phyloP scores from a whole-genome alignment of 192 early-diverging fungal genomes.

The Ramicandelaber brevisporus region DNA sequence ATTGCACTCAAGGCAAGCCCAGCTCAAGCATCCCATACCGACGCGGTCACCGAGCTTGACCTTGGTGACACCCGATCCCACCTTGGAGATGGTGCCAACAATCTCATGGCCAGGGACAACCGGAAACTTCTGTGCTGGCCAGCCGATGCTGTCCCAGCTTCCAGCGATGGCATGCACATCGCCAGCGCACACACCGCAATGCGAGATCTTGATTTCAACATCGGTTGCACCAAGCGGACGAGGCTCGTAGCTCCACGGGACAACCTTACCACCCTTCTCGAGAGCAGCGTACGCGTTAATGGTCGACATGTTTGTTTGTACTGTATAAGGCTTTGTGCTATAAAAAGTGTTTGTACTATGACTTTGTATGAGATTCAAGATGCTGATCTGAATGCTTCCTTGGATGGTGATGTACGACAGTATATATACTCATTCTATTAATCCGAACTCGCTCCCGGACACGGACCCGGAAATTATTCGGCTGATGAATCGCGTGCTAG shows the following conservation, averaged over 20 bases:
- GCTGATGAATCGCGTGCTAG: too few relatives aligned
- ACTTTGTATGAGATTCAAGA: too few relatives aligned
- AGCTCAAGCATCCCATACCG: conserved; percentile 13
- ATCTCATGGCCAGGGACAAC: conserved; percentile 26
- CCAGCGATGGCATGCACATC: conserved; percentile 6
- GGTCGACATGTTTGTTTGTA: too few relatives aligned
- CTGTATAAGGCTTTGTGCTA: too few relatives aligned
- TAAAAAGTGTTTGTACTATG: too few relatives aligned
- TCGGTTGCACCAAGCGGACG: conserved; percentile 12
- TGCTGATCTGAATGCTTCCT: too few relatives aligned
- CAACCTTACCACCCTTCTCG: conserved; percentile 5
- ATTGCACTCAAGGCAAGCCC: conserved; percentile 9
- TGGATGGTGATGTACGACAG: too few relatives aligned
- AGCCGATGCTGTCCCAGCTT: too few relatives aligned
- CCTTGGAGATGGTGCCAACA: conserved; percentile 15
- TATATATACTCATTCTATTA: too few relatives aligned
- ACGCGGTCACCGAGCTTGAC: conserved; percentile 20
- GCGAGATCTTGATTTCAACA: conserved; percentile 16
- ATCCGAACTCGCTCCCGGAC: too few relatives aligned
- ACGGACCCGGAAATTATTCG: too few relatives aligned
- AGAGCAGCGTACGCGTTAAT: conserved; percentile 17
- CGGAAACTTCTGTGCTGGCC: too few relatives aligned
- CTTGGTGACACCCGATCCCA: conserved; percentile 10
- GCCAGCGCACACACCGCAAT: conserved; percentile 16
- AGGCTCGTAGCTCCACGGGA: conserved; percentile 6